phyloP scores from a whole-genome alignment of 2,329 filamentous ascomycete species.

The Colletotrichum spinosum region DNA sequence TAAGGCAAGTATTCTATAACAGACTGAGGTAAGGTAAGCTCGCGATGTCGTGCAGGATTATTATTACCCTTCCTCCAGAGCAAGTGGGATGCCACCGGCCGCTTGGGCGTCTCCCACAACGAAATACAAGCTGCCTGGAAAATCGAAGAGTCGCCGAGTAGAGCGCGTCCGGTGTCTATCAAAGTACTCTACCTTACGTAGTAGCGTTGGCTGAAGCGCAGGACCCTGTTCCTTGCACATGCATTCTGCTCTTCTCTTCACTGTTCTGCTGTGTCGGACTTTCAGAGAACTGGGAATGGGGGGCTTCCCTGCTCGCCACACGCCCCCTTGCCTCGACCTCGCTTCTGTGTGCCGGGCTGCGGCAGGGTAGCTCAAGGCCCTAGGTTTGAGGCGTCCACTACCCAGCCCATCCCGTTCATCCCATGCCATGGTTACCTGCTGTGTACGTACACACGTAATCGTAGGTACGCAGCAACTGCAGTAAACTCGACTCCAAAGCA shows the following conservation, averaged over 20 bases:
- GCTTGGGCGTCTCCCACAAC: conserved; percentile 23
- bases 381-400: not conserved
- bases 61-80: not conserved
- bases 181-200: not conserved
- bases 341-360: conserved; percentile 1
- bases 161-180: conserved; percentile 18
- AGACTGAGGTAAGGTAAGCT: not conserved
- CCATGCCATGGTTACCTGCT: not conserved
- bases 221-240: conserved; percentile 25
- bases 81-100: not conserved
- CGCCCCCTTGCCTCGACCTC: conserved; percentile 11
- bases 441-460: too few relatives aligned
- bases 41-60: not conserved
- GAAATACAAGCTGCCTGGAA: not conserved
- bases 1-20: not conserved
- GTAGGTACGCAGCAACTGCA: too few relatives aligned
- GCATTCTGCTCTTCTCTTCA: not conserved
- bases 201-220: conserved; percentile 23
- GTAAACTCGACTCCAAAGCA: too few relatives aligned
- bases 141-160: conserved; percentile 24
- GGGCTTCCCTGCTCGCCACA: conserved; percentile 18
- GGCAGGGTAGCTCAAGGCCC: too few relatives aligned
- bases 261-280: not conserved
- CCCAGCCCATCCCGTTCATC: conserved; percentile 5
- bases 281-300: too few relatives aligned